phyloP scores from a whole-genome alignment of 495 filamentous ascomycete species.

The Bacidia gigantensis region DNA sequence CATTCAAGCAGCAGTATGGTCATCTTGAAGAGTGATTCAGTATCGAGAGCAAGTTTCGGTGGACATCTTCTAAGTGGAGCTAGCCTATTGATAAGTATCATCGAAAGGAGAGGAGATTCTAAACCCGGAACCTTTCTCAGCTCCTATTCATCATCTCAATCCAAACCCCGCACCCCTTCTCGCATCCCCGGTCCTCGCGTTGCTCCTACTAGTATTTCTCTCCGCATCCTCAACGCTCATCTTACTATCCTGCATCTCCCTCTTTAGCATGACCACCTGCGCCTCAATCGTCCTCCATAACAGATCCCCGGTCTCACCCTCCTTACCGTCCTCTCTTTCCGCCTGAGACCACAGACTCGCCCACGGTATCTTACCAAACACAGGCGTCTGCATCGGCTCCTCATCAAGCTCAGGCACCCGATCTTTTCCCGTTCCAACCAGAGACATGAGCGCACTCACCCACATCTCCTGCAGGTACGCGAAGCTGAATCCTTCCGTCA shows the following conservation, averaged over 20 bases:
- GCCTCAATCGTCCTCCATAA: slow-evolving; percentile 6
- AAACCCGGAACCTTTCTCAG: not conserved
- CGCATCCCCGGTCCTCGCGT: not conserved
- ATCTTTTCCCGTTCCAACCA: no score
- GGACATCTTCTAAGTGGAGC: no score
- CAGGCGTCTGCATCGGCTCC: not conserved
- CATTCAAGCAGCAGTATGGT: no score
- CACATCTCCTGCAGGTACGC: slow-evolving; percentile 56
- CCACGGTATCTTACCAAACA: not conserved
- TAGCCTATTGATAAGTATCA: no score
- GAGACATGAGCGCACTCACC: slow-evolving; percentile 40
- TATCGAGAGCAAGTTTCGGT: no score
- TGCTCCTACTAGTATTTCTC: not conserved
- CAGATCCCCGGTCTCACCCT: not conserved
- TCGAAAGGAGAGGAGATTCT: no score
- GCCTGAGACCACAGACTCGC: not conserved
- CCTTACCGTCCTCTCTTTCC: not conserved
- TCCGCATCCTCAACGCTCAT: slow-evolving; percentile 13
- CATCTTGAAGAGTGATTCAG: no score
- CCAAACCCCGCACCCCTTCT: not conserved
- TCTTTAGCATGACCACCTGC: slow-evolving; percentile 6
- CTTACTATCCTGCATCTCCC: slow-evolving; percentile 13
- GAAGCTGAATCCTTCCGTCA: slow-evolving; percentile 49
- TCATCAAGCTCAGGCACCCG: not conserved
- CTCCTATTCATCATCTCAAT: not conserved